These are phyloP conservation scores for Aphanocladium album DNA, from an alignment of 2,329 filamentous ascomycete species.

Conservation along the genomic window DNA sequence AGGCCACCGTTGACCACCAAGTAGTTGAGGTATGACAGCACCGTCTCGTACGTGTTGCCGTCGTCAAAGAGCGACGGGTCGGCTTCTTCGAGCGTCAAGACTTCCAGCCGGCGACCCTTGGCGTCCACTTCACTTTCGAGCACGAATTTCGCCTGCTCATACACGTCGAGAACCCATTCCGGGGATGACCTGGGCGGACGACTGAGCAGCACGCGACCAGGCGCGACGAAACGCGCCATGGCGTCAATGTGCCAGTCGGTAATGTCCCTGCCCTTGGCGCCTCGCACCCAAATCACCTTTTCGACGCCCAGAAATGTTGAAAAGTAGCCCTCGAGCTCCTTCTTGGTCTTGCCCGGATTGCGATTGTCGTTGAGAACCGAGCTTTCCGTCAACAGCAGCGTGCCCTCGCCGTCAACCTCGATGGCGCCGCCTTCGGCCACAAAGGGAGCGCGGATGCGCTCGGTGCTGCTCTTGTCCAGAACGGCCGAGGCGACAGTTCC, in stretches of 20 bases:
- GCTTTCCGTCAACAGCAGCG: slow-evolving; percentile 24
- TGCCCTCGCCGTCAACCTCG: slow-evolving; percentile 15
- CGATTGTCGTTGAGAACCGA: slow-evolving; percentile 25
- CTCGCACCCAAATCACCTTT: slow-evolving; percentile 25
- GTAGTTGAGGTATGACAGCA: slow-evolving; percentile 23
- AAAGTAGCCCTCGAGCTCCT: slow-evolving; percentile 21
- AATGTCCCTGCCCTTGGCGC: slow-evolving; percentile 18
- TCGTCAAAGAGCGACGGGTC: slow-evolving; percentile 10
- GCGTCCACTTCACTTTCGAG: slow-evolving; percentile 19
- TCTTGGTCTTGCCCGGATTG: slow-evolving; percentile 18
- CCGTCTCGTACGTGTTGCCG: slow-evolving; percentile 3
- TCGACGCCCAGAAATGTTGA: slow-evolving; percentile 18
- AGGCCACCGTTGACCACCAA: slow-evolving; percentile 24
- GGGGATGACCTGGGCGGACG: slow-evolving; percentile 15
- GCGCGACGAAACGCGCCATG: slow-evolving; percentile 21
- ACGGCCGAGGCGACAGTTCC: slow-evolving; percentile 15
- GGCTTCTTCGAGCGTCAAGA: slow-evolving; percentile 23
- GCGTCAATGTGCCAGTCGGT: slow-evolving; percentile 28
- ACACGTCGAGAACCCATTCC: slow-evolving; percentile 14
- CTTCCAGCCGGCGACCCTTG: slow-evolving; percentile 18
- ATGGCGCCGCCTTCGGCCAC: slow-evolving; percentile 23
- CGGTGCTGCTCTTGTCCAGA: neutral
- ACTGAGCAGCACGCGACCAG: slow-evolving; percentile 21
- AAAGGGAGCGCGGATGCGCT: slow-evolving; percentile 8
- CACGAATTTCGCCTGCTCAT: slow-evolving; percentile 20